Base-by-base conservation (phyloP, 169 alveolate species). In the Babesia sp. region DNA sequence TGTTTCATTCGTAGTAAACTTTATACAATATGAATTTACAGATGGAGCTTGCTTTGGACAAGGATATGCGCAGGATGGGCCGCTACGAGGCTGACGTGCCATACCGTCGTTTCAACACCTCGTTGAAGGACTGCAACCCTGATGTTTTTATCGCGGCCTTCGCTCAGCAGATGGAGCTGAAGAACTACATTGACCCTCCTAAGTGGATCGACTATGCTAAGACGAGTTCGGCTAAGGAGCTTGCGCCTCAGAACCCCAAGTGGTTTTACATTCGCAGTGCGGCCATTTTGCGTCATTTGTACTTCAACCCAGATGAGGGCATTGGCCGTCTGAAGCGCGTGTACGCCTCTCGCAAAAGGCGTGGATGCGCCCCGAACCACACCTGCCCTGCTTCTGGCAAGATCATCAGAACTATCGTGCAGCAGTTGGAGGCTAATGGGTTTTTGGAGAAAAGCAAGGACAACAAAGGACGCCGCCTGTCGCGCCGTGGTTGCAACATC, bases 211-310 rank as follows among this genome's bases (percentile, higher is more conserved):
- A 91, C 53, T 94, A 93, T 79, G 98, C 93, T 12, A 97, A 97
- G 85, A 97, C 99, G 1, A 97, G 97, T 44, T 89, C 91, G 66
- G 95, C 96, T 31, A 95, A 92, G 86, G 97, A 94, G 76, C 90
- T 96, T 39, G 97, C 99, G 26, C 99, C 99, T 9, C 90, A 90
- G 57, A 94, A 96, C 86, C 94, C 94, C 28, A 98, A 97, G 84
- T 97, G 99, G 99, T 92, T 95, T 69, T 97, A 91, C 93, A 78
- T 94, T 20, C 93, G 98, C 83, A 98, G 98, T 39, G 99, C 99
- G 9, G 96, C 99, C 48, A 90, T 97, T 41, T 93, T 97, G 71
- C 93, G 99, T 64, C 95, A 93, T 78, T 66, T 97, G 45, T 97
- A 96, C 90, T 87, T 95, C 79, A 93, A 96, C 84, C 97, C 97